These are phyloP conservation scores for Effrenium voratum DNA, from an alignment of 73 alveolate genomes.

Conservation along the genomic window DNA sequence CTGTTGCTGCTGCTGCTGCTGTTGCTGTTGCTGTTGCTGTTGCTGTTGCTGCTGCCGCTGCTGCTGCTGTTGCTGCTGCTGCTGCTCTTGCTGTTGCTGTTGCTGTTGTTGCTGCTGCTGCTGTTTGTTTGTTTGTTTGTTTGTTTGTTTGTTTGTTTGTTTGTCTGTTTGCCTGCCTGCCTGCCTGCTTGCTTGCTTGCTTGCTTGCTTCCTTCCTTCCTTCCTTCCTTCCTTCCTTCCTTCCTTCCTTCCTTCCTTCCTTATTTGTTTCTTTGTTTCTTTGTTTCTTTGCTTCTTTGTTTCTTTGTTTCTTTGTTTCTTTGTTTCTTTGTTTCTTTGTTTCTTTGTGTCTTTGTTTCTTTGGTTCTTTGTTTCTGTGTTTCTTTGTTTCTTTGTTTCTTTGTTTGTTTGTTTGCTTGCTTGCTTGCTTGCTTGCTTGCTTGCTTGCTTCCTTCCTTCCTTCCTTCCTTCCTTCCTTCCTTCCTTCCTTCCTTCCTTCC, in stretches of 20 bases:
- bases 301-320: no score
- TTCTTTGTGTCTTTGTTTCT: not conserved
- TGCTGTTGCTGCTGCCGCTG: not conserved
- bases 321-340: not conserved
- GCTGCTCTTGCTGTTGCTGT: not conserved
- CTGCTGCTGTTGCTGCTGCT: constrained; percentile 6
- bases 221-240: not conserved
- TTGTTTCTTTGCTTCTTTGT: not conserved
- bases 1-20: constrained; percentile 3
- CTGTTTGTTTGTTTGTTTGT: not conserved
- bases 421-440: no score
- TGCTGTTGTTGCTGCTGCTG: not conserved
- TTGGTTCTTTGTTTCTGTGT: not conserved
- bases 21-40: not conserved
- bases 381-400: not conserved
- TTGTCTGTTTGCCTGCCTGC: not conserved
- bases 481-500: no score
- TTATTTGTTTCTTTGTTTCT: not conserved
- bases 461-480: no score
- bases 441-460: no score
- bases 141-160: not conserved
- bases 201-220: not conserved
- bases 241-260: not conserved
- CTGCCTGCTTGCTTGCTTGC: constrained; percentile 33
- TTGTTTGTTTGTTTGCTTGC: no score